Base-by-base conservation (phyloP, 371 early-diverging fungal genomes). In the Rhizopus stolonifer region DNA sequence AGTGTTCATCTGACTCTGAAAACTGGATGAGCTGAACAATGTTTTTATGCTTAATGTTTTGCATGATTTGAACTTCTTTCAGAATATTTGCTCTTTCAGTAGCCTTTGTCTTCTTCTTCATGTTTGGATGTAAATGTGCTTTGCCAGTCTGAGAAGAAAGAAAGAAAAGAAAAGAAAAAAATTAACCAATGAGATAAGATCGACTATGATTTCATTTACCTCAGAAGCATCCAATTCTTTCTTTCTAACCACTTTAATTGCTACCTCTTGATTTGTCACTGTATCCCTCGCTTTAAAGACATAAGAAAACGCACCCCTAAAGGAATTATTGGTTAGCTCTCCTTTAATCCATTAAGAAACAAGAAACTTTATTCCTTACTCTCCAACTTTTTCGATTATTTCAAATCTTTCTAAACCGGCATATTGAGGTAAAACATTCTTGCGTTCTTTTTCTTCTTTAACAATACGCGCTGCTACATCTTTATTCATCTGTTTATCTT, bases 31-130 rank as follows among this genome's bases (percentile, higher is more conserved):
- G 79, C 44, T 72, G 73, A 47, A 94, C 82, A 48, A 98, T 87
- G 54, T 92, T 90, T 19, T 81, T 78, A 60, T 95, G 94, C 29
- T 74, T 74, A 48, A 95, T 70, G 42, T 81, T 84, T 25, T 88
- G 84, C 82, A 95, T 92, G 54, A 96, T 92, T 42, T 84, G 76
- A 0, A 92, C 86, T 66, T 98, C 98, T 67, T 93, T 92, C 45
- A 89, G 78, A 42, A 94, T 87, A 60, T 84, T 86, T 49, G 83
- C 86, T 25, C 87, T 63, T 59, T 74, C 74, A 1, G 71, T 74
- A 4, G 68, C 76, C 13, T 63, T 65, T 31, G 72, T 69, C 50
- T 62, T 65, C 43, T 71, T 69, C 46, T 74, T 68, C 66, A 70
- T 70, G 36, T 61, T 70, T 10, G 67, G 67, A 55, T 74, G 74